Conservation (phyloP, 805 yeast genomes). For the Schizosaccharomyces lindneri region DNA sequence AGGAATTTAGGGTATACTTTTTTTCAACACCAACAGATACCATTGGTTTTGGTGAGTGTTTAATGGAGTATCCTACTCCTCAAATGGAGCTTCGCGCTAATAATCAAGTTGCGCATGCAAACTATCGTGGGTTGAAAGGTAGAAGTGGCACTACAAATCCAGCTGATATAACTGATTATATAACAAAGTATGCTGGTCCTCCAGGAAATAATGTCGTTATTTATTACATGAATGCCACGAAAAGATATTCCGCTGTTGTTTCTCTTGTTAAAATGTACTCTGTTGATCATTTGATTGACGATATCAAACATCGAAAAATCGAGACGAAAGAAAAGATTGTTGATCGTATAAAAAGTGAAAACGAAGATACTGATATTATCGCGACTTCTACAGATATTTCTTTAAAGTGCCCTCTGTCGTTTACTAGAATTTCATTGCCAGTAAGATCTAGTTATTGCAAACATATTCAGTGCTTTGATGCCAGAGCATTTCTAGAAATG, state of each 20-base stretch:
- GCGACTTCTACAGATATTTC: constrained; percentile 42
- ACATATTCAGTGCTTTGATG: constrained; percentile 80
- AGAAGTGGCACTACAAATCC: constrained; percentile 58
- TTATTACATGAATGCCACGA: constrained; percentile 32
- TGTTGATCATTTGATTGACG: constrained; percentile 19
- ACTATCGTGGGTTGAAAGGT: constrained; percentile 52
- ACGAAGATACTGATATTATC: constrained; percentile 46
- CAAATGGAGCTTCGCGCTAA: constrained; percentile 43
- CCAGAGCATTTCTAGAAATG: constrained; percentile 39
- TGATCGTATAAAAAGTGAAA: constrained; percentile 13
- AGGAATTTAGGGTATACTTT: neutral
- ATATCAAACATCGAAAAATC: constrained; percentile 23
- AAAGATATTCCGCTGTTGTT: constrained; percentile 26
- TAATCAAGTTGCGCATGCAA: constrained; percentile 22
- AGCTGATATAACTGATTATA: constrained; percentile 39
- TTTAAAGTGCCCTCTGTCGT: constrained; percentile 58
- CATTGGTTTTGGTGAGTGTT: constrained; percentile 6
- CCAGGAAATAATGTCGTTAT: constrained; percentile 23
- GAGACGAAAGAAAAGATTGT: constrained; percentile 29
- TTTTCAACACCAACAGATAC: neutral
- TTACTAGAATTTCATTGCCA: constrained; percentile 44
- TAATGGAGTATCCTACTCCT: constrained; percentile 40
- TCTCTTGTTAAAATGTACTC: constrained; percentile 30
- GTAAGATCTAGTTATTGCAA: constrained; percentile 43
- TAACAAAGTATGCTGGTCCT: constrained; percentile 8